Evolutionary conservation across 176 grass and related monocot genomes (phyloP), one percentile per base, ranked within the genome.

Genomic region (Carex myosuroides): DNA sequence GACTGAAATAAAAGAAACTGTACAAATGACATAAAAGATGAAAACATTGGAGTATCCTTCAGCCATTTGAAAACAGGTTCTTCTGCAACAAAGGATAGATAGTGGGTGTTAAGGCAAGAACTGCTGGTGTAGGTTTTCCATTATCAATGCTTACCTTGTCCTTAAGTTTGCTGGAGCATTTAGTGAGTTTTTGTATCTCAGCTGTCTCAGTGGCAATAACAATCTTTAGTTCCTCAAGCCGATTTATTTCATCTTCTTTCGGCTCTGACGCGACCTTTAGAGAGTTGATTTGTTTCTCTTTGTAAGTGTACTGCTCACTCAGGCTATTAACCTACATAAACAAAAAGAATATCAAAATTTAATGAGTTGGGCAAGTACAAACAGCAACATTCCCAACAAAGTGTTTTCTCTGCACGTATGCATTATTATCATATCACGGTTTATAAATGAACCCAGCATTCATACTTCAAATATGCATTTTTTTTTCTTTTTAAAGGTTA

Each of bases 111-210:
- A 84, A 89, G 18, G 30, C 33, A 82, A 41, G 64, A 33, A 70
- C 68, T 82, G 5, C 50, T 35, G 54, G 4, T 48, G 12, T 5
- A 8, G 16, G 64, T 61, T 3, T 64, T 70, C 64, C 42, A 76
- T 74, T 78, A 82, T 77, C 30, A 68, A 57, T n/a, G 82, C 80
- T 82, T 89, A 89, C 96, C 91, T 92, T 81, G 68, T 93, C 88
- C 86, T 99, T 93, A 60, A 99, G 89, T 79, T 94, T 95, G 76
- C 96, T 92, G 56, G 93, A 99, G 87, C 85, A 90, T 86, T 92
- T 92, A 17, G 65, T 81, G 53, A 99, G 86, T 76, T 86, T 95
- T 41, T 93, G 84, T 81, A 95, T 58, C 84, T 95, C 91, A 55
- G 16, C 87, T 88, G 90, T 85, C 72, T 99, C 91, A 54, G 33